A percentile compares a stretch with the other conserved stretches of the same genome.
These are phyloP conservation scores for Crithidia bombi DNA, from an alignment of 208 protist genomes.

Conservation along the genomic window DNA sequence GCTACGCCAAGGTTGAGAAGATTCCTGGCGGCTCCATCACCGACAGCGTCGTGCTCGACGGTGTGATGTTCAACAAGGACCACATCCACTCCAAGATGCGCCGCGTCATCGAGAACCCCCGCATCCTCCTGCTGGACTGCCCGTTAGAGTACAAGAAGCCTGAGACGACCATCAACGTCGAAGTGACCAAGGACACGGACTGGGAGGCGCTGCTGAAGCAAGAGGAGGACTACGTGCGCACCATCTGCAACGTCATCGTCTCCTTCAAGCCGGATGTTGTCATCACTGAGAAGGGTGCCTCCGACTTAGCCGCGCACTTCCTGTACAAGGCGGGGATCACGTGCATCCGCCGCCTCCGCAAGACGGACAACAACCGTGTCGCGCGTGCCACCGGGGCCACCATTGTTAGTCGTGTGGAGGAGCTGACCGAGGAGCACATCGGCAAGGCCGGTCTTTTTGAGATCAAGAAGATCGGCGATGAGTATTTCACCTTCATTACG, in stretches of 20 bases:
- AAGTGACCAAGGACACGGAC: conserved; percentile 98
- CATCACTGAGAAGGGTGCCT: conserved; percentile 99
- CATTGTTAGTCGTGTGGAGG: conserved; percentile 97
- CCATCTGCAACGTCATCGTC: conserved; percentile 98
- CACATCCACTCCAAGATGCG: conserved; percentile 99
- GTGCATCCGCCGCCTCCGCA: conserved; percentile 97
- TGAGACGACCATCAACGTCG: conserved; percentile 98
- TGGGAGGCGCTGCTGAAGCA: conserved; percentile 97
- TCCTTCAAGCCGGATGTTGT: conserved; percentile 99
- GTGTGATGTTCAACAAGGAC: conserved; percentile 99
- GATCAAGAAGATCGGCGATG: conserved; percentile 99
- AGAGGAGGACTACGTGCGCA: conserved; percentile 99
- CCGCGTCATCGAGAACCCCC: conserved; percentile 98
- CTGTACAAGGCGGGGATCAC: conserved; percentile 98
- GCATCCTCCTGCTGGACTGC: conserved; percentile 99
- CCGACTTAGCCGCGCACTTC: conserved; percentile 99
- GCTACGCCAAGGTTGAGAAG: conserved; percentile 99
- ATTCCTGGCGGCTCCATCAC: conserved; percentile 99
- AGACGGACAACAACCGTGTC: conserved; percentile 99
- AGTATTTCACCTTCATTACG: conserved; percentile 99
- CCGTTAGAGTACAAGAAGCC: conserved; percentile 99
- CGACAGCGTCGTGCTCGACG: conserved; percentile 98
- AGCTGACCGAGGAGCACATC: conserved; percentile 98
- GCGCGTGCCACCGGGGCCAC: conserved; percentile 98
- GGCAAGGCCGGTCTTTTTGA: conserved; percentile 99